Percentiles rank a stretch among this genome's conserved stretches.
phyloP scores from a whole-genome alignment of 2,329 filamentous ascomycete species.

The Davidsoniella neocaledoniae region DNA sequence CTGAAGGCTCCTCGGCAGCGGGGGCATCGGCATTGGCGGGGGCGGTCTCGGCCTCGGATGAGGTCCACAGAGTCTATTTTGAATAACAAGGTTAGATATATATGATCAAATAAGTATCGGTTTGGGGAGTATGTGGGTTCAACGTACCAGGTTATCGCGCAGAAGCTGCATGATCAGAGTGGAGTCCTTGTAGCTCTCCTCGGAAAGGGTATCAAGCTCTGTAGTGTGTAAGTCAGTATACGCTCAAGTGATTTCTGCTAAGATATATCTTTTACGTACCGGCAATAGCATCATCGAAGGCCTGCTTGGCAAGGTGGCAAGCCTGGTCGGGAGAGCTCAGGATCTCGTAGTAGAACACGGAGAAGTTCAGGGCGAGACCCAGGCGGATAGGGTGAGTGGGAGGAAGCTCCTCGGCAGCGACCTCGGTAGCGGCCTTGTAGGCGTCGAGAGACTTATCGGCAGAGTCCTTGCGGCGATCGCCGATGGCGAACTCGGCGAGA shows the following conservation, averaged over 20 bases:
- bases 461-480: slow-evolving; percentile 87
- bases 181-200: slow-evolving; percentile 99
- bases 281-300: slow-evolving; percentile 95
- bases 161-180: slow-evolving; percentile 98
- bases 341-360: slow-evolving; percentile 99
- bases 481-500: slow-evolving; percentile 88
- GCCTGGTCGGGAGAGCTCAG: slow-evolving; percentile 96
- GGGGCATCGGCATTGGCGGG: slow-evolving; percentile 32
- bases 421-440: slow-evolving; percentile 94
- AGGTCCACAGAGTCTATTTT: slow-evolving; percentile 88
- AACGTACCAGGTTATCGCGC: slow-evolving; percentile 78
- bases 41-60: slow-evolving; percentile 79
- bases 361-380: slow-evolving; percentile 96
- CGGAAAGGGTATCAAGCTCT: slow-evolving; percentile 92
- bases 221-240: slow-evolving; percentile 16
- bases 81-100: slow-evolving; percentile 18
- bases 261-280: slow-evolving; percentile 22
- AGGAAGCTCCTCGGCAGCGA: slow-evolving; percentile 92
- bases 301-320: slow-evolving; percentile 97
- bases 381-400: slow-evolving; percentile 97
- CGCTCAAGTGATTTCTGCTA: background rate
- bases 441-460: slow-evolving; percentile 91
- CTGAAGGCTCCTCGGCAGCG: slow-evolving; percentile 31
- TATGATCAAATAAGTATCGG: background rate
- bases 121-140: background rate